These are phyloP conservation scores for Phytophthora sansomeana DNA, from an alignment of 352 stramenopile species.

Conservation along the genomic window DNA sequence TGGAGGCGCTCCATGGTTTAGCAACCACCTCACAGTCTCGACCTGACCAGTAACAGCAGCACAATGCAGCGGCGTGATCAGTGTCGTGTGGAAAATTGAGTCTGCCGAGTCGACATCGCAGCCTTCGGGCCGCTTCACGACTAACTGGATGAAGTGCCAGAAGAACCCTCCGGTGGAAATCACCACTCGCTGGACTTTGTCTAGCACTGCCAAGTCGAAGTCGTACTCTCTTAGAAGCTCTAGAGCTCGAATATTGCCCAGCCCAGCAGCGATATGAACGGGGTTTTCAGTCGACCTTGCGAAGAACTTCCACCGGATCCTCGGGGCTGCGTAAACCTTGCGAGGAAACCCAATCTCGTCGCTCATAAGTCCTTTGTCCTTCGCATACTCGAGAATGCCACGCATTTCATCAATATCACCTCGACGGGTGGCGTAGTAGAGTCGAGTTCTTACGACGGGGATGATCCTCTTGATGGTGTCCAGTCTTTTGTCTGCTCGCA, in stretches of 20 bases:
- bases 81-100: slow-evolving; percentile 74
- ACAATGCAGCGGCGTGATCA: slow-evolving; percentile 76
- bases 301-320: slow-evolving; percentile 59
- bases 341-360: slow-evolving; percentile 55
- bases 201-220: slow-evolving; percentile 59
- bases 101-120: slow-evolving; percentile 8
- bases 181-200: slow-evolving; percentile 75
- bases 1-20: slow-evolving; percentile 48
- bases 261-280: slow-evolving; percentile 68
- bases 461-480: slow-evolving; percentile 51
- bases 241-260: slow-evolving; percentile 66
- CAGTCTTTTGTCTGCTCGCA: slow-evolving; percentile 39
- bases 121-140: slow-evolving; percentile 44
- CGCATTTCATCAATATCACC: slow-evolving; percentile 67
- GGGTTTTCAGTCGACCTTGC: slow-evolving; percentile 68
- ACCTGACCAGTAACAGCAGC: slow-evolving; percentile 64
- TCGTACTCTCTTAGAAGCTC: slow-evolving; percentile 54
- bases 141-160: slow-evolving; percentile 67
- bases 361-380: slow-evolving; percentile 33
- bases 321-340: slow-evolving; percentile 48
- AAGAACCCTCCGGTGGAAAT: slow-evolving; percentile 76
- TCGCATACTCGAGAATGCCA: slow-evolving; percentile 51
- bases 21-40: slow-evolving; percentile 65
- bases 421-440: slow-evolving; percentile 69
- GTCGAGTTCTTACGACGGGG: slow-evolving; percentile 50